Evolutionary conservation across 2,329 filamentous ascomycete genomes (phyloP).

Genomic region (Zymoseptoria crescenta): DNA sequence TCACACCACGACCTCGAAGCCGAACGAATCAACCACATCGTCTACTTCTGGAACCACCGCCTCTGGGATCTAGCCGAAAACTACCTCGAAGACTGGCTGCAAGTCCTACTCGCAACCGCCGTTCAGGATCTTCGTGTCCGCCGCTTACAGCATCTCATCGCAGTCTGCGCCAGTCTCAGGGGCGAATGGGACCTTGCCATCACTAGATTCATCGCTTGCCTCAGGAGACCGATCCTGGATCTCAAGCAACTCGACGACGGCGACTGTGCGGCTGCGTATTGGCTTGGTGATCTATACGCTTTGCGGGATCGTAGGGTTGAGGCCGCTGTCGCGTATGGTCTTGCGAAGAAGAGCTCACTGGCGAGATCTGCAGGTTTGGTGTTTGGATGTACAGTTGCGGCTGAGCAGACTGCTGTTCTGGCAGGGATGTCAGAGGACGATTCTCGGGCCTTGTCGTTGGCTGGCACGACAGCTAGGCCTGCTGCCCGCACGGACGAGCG

Average conservation of each 20-base stretch:
- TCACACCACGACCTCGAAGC: background rate
- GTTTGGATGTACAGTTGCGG: background rate
- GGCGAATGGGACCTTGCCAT: constrained; percentile 17
- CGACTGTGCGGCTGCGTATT: constrained; percentile 22
- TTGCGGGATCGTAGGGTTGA: constrained; percentile 17
- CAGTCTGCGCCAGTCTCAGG: constrained; percentile 17
- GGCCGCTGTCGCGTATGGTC: constrained; percentile 18
- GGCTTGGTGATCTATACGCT: constrained; percentile 20
- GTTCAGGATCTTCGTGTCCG: background rate
- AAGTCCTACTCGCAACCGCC: background rate
- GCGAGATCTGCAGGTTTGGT: background rate
- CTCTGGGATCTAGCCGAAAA: constrained; percentile 11
- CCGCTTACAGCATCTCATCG: constrained; percentile 16
- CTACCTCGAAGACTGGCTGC: constrained; percentile 3
- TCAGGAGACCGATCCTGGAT: constrained; percentile 12
- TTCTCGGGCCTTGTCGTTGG: background rate
- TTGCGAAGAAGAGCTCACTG: constrained; percentile 13
- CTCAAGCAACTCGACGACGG: constrained; percentile 15
- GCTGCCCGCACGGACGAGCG: background rate
- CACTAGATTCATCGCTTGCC: constrained; percentile 13
- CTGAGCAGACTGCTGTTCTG: constrained; percentile 6
- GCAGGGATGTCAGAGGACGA: background rate
- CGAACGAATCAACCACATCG: constrained; percentile 9
- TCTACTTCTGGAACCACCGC: constrained; percentile 12
- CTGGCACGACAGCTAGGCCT: background rate